Evolutionary conservation across 108 stramenopile species (phyloP).

Genomic region (Nannochloropsis oceanica): DNA sequence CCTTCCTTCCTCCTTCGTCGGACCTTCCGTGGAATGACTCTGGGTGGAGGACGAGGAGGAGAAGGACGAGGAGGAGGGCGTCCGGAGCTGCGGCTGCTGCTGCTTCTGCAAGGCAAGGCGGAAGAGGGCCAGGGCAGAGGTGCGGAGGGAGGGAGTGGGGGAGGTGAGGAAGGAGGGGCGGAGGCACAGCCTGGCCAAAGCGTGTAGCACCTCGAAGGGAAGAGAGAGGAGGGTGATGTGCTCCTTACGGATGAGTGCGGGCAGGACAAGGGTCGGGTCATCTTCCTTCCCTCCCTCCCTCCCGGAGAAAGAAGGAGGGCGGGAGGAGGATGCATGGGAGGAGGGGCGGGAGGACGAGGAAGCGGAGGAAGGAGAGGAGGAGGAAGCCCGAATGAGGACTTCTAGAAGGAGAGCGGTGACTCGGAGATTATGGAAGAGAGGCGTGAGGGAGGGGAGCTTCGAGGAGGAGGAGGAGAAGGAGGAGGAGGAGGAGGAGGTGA

Average conservation of each 20-base stretch:
- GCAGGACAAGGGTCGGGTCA: background rate
- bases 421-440: background rate
- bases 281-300: background rate
- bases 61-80: no score
- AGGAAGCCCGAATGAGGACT: background rate
- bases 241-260: background rate
- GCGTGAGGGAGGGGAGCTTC: background rate
- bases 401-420: background rate
- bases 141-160: background rate
- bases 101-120: background rate
- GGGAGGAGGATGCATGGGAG: background rate
- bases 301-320: background rate
- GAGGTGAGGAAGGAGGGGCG: background rate
- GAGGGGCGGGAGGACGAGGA: background rate
- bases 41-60: no score
- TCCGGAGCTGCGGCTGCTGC: background rate
- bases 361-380: background rate
- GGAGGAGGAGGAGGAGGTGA: no score
- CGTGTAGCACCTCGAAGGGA: background rate
- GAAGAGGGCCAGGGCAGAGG: background rate
- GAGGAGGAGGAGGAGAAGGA: no score
- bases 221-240: background rate
- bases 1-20: background rate
- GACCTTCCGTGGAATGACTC: no score
- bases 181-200: background rate